phyloP scores from a whole-genome alignment of 139 green algal genomes.

The Closterium sp. region DNA sequence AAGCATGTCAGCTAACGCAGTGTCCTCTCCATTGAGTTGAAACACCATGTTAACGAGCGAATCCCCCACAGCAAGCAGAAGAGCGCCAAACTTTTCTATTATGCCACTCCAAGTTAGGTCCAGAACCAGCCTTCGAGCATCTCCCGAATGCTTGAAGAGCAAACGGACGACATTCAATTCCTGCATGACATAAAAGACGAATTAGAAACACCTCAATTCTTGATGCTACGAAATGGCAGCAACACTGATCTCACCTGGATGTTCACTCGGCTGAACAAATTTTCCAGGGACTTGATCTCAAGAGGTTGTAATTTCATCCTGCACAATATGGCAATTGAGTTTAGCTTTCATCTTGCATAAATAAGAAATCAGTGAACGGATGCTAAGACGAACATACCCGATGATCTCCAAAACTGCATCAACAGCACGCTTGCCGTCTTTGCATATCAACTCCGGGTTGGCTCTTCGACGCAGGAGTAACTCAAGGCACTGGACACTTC shows the following conservation, averaged over 20 bases:
- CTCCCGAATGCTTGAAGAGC: slow-evolving; percentile 5
- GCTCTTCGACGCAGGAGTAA: slow-evolving; percentile 4
- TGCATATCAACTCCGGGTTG: slow-evolving; percentile 5
- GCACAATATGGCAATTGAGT: background rate
- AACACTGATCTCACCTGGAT: background rate
- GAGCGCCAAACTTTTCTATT: background rate
- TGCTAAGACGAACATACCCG: slow-evolving; percentile 9
- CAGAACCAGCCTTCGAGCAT: slow-evolving; percentile 2
- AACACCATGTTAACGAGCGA: slow-evolving; percentile 7
- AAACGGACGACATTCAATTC: slow-evolving; percentile 1
- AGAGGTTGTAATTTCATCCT: background rate
- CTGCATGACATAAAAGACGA: background rate
- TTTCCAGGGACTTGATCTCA: background rate
- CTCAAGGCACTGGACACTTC: slow-evolving; percentile 19
- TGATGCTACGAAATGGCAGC: background rate
- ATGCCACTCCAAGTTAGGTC: slow-evolving; percentile 5
- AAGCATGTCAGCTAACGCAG: slow-evolving; percentile 6
- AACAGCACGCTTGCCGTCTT: background rate
- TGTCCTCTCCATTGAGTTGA: slow-evolving; percentile 3
- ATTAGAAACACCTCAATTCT: background rate
- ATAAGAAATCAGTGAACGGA: background rate
- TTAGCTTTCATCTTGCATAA: background rate
- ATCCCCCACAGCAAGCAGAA: slow-evolving; percentile 15
- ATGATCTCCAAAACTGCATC: slow-evolving; percentile 14
- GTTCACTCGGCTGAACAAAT: background rate